Evolutionary conservation across 148 eudicot species (phyloP).

Genomic region (Vaccinium myrtillus): DNA sequence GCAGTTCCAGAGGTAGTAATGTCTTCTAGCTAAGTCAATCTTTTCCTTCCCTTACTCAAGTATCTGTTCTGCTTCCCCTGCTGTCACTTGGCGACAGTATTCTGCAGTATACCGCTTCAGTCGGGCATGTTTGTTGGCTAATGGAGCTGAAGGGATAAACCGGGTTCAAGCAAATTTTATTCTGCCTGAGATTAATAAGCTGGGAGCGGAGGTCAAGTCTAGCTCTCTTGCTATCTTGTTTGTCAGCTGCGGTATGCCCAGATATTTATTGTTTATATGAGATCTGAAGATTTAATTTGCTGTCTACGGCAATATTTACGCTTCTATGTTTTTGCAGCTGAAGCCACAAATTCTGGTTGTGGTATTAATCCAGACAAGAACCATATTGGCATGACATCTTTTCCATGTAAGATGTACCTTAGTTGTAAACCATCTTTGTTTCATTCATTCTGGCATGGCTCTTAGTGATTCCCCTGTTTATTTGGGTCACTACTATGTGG

Average conservation of each 20-base stretch:
- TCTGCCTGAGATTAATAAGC: constrained; percentile 83
- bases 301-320: constrained; percentile 7
- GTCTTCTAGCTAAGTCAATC: neutral
- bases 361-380: constrained; percentile 43
- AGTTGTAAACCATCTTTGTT: constrained; percentile 7
- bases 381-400: constrained; percentile 33
- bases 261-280: neutral
- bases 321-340: constrained; percentile 38
- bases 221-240: constrained; percentile 66
- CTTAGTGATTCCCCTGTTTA: neutral
- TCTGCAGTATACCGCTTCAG: constrained; percentile 75
- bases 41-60: constrained; percentile 5
- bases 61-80: constrained; percentile 22
- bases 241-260: constrained; percentile 74
- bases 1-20: constrained; percentile 57
- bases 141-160: constrained; percentile 42
- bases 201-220: constrained; percentile 64
- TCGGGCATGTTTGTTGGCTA: constrained; percentile 52
- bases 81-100: constrained; percentile 57
- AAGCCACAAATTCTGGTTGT: constrained; percentile 27
- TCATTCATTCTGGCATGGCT: neutral
- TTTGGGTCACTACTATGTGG: neutral
- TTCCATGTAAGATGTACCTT: constrained; percentile 55
- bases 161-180: constrained; percentile 55
- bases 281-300: neutral